These are phyloP conservation scores for Calonectria honghensis DNA, from an alignment of 2,329 filamentous ascomycete species.

Conservation along the genomic window DNA sequence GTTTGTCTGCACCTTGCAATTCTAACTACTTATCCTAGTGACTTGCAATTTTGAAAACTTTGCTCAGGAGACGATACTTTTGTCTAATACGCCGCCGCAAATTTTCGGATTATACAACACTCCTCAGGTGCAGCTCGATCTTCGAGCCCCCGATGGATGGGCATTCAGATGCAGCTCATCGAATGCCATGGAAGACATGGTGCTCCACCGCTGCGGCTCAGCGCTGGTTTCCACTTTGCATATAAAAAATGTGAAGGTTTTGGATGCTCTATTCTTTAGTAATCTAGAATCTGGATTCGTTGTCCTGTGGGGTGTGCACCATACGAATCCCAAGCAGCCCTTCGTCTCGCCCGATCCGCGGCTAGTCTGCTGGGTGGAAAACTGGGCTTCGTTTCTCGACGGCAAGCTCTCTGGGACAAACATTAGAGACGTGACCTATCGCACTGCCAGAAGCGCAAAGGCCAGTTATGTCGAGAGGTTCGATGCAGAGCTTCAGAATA, in stretches of 20 bases:
- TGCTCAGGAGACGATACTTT: not conserved
- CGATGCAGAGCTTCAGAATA: not conserved
- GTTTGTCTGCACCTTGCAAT: too few species aligned
- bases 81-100: not conserved
- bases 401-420: not conserved
- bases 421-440: not conserved
- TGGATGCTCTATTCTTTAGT: not conserved
- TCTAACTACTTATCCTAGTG: not conserved
- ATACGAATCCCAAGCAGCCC: not conserved
- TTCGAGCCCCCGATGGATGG: not conserved
- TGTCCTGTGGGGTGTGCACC: constrained; percentile 7
- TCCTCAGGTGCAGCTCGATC: constrained; percentile 4
- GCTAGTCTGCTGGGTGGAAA: constrained; percentile 3
- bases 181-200: not conserved
- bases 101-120: not conserved
- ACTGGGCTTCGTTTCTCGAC: constrained; percentile 4
- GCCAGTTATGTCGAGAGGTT: not conserved
- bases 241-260: not conserved
- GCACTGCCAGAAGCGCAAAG: not conserved
- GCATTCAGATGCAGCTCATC: not conserved
- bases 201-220: not conserved
- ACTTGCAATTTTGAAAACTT: not conserved
- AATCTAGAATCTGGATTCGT: constrained; percentile 13
- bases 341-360: not conserved
- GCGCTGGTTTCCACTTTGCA: not conserved